Base-by-base conservation (phyloP, 345 rosid species). In the Gossypium mustelinum region DNA sequence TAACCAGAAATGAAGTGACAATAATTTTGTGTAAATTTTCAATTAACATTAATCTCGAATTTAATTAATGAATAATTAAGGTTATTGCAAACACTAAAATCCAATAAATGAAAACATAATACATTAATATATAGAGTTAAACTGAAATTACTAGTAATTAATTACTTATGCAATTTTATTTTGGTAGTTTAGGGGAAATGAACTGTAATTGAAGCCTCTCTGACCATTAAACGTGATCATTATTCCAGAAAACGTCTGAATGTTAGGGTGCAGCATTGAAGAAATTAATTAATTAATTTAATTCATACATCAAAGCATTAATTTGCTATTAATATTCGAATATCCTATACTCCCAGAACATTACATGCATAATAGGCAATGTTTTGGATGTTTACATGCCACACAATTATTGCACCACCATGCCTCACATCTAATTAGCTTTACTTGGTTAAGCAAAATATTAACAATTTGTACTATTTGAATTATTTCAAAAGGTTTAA, bases 241-340 rank as follows among this genome's bases (percentile, higher is more conserved):
- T 80, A 79, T 56, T 72, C 71, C 24, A 45, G 7, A 41, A 48
- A 79, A 47, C 80, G 82, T 76, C 59, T 57, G 24, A 82, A 78
- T 79, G 57, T 47, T 66, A 41, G 84, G 80, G 66, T 72, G 64
- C 84, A 76, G 66, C 24, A 18, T 8, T 39, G 75, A 34, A 34
- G 7, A 34, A 34, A 41, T 24, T 14, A 59, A 4, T 68, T 68
- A 8, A 24, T 66, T 34, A 1, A 34, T 64, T 68, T 62, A 11
- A 18, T 66, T 45, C 52, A 25, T 54, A 58, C 73, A 51, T 75
- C 73, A 17, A 44, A 78, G 20, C 39, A 67, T 34, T 34, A 34
- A 34, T 34, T 34, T 34, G 41, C 41, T 5, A 4, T 34, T 34
- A 6, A 34, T 34, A 34, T 34, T 34, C 41, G 7, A 34, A 34